These are phyloP conservation scores for Pleomassaria siparia DNA, from an alignment of 2,329 filamentous ascomycete genomes.

Conservation along the genomic window DNA sequence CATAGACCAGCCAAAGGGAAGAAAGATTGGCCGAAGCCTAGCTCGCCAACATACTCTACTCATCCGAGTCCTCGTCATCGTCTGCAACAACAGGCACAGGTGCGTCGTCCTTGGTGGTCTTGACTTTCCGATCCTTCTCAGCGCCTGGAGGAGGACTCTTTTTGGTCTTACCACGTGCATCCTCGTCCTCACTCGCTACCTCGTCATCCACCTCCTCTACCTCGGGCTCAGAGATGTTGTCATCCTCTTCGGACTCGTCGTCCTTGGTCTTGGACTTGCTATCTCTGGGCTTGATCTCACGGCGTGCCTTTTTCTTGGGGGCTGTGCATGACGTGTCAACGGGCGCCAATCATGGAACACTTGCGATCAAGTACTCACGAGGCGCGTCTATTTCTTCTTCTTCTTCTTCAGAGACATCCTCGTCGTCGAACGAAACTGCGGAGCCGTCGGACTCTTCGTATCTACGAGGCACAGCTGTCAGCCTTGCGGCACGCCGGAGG, in stretches of 20 bases:
- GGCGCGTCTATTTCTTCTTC: constrained; percentile 36
- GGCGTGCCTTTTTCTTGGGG: constrained; percentile 38
- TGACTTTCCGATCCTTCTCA: constrained; percentile 38
- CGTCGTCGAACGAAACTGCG: constrained; percentile 33
- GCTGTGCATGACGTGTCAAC: constrained; percentile 16
- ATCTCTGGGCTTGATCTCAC: constrained; percentile 33
- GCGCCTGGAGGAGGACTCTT: constrained; percentile 36
- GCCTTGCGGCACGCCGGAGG: constrained; percentile 12
- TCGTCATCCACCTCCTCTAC: constrained; percentile 27
- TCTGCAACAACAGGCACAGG: constrained; percentile 36
- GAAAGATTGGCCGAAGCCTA: background rate
- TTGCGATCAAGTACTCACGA: constrained; percentile 27
- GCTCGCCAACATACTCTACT: background rate
- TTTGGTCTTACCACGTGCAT: constrained; percentile 42
- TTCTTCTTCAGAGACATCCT: constrained; percentile 30
- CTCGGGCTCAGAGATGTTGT: constrained; percentile 14
- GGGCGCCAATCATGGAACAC: constrained; percentile 4
- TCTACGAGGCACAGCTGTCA: constrained; percentile 25
- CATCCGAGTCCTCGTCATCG: constrained; percentile 34
- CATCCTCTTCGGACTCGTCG: constrained; percentile 28
- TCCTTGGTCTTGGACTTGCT: constrained; percentile 36
- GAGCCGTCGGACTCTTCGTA: constrained; percentile 42
- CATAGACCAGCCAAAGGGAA: background rate
- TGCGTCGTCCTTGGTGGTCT: constrained; percentile 29
- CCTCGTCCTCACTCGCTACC: constrained; percentile 31